A percentile compares a stretch with the other conserved stretches of the same genome.
Conservation (phyloP, 805 yeast species). For the Clavispora santaluciae region DNA sequence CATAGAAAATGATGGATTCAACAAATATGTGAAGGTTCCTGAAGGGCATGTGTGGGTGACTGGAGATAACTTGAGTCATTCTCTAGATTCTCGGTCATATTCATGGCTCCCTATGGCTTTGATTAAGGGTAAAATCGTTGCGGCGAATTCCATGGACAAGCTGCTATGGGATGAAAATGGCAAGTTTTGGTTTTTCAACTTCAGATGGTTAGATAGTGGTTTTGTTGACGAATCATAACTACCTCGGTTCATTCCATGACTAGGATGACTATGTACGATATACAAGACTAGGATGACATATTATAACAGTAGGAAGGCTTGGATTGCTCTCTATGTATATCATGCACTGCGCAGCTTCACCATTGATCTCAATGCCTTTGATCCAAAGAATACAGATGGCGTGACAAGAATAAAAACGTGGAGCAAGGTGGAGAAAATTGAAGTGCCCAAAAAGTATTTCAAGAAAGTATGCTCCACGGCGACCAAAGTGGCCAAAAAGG, state of each 20-base stretch:
- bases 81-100: conserved; percentile 85
- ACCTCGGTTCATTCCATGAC: too few relatives aligned
- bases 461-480: conserved; percentile 51
- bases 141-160: conserved; percentile 52
- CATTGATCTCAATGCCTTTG: conserved; percentile 56
- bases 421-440: conserved; percentile 56
- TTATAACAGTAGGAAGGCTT: background rate
- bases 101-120: conserved; percentile 87
- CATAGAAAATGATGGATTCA: conserved; percentile 35
- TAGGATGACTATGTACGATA: too few relatives aligned
- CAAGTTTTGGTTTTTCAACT: conserved; percentile 40
- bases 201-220: conserved; percentile 51
- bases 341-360: conserved; percentile 21
- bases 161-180: conserved; percentile 37
- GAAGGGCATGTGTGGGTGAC: conserved; percentile 96
- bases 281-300: too few relatives aligned
- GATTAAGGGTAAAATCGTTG: conserved; percentile 80
- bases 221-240: conserved; percentile 33
- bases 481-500: conserved; percentile 44
- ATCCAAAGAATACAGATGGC: conserved; percentile 56
- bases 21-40: conserved; percentile 72
- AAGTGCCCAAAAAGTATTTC: conserved; percentile 53
- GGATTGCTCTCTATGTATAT: background rate
- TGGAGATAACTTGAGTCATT: conserved; percentile 86
- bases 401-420: conserved; percentile 45